Percentiles rank a stretch among this genome's conserved stretches.
Conservation (phyloP, 176 grass and related monocot genomes). For the Carex myosuroides region DNA sequence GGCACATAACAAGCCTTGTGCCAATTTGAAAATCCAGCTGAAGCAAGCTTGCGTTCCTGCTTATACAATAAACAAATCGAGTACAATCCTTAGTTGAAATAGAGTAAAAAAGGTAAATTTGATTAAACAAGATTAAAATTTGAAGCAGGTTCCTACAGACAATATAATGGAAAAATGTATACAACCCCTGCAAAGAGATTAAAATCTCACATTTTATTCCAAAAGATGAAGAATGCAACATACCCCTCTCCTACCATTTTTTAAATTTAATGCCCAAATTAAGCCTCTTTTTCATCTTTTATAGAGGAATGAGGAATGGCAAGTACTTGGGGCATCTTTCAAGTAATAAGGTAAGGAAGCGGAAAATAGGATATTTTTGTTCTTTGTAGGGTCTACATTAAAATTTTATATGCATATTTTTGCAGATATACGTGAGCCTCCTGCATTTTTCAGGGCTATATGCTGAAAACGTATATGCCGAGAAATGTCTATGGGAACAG, state of each 20-base stretch:
- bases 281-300: not conserved
- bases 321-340: not conserved
- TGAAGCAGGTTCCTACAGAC: not conserved
- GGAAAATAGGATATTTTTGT: not conserved
- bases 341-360: not conserved
- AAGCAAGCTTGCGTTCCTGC: constrained; percentile 58
- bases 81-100: not conserved
- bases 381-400: not conserved
- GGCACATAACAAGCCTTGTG: constrained; percentile 62
- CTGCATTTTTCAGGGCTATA: not conserved
- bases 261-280: not conserved
- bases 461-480: not conserved
- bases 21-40: constrained; percentile 49
- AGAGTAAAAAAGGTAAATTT: not conserved
- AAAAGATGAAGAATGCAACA: not conserved
- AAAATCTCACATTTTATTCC: not conserved
- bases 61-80: not conserved
- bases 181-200: not conserved
- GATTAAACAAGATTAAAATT: not conserved
- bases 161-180: not conserved
- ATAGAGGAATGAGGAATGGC: not conserved
- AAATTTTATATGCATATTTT: not conserved
- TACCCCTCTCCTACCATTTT: not conserved
- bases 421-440: not conserved
- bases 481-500: not conserved